Percentiles rank a stretch among this genome's conserved stretches.
Evolutionary conservation across 352 stramenopile species (phyloP).

Genomic region (Elongisporangium senticosum): DNA sequence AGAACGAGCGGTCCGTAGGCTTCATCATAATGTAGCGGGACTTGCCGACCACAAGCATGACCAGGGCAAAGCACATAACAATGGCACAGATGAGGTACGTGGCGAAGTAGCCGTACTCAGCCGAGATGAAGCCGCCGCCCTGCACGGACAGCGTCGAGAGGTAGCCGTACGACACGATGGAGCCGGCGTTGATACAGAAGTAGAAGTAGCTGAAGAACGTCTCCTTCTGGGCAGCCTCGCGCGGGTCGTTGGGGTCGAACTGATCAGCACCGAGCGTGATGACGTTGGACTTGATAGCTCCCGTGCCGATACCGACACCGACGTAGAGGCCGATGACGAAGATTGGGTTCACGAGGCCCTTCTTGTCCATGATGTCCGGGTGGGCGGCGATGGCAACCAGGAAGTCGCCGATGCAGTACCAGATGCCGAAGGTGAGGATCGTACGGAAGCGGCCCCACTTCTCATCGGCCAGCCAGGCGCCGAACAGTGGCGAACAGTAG

Average conservation of each 20-base stretch:
- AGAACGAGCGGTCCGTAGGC: constrained; percentile 32
- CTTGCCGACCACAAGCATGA: constrained; percentile 27
- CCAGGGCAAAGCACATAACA: constrained; percentile 31
- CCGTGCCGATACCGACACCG: constrained; percentile 34
- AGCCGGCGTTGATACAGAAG: constrained; percentile 68
- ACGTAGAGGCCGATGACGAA: constrained; percentile 56
- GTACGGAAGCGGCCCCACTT: constrained; percentile 55
- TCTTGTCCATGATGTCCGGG: constrained; percentile 38
- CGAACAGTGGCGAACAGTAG: constrained; percentile 47
- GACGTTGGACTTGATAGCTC: constrained; percentile 52
- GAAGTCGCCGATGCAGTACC: constrained; percentile 60
- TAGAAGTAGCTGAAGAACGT: constrained; percentile 84
- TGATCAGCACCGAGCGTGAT: constrained; percentile 54
- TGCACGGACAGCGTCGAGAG: constrained; percentile 71
- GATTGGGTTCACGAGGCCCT: constrained; percentile 34
- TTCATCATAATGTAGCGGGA: constrained; percentile 41
- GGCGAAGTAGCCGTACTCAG: constrained; percentile 74
- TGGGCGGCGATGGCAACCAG: constrained; percentile 50
- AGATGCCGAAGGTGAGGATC: constrained; percentile 53
- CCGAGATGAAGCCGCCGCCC: constrained; percentile 50
- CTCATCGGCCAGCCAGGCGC: constrained; percentile 52
- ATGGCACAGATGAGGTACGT: constrained; percentile 52
- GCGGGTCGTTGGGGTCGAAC: constrained; percentile 38
- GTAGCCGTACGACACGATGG: constrained; percentile 66
- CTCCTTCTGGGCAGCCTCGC: constrained; percentile 40